Conservation (phyloP, 805 yeast species). For the Pichia membranifaciens region DNA sequence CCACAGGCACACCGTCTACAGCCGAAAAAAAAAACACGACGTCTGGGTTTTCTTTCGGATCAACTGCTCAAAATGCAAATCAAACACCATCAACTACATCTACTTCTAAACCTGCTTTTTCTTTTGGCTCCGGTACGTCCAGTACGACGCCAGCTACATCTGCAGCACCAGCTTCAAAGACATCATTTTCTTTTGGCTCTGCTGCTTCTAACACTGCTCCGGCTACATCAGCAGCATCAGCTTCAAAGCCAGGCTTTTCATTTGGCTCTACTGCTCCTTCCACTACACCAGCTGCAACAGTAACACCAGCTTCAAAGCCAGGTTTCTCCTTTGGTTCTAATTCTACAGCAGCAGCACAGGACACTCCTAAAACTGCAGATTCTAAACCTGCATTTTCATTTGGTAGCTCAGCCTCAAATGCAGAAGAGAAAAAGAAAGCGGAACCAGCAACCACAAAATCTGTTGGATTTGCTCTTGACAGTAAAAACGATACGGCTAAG, state of each 20-base stretch:
- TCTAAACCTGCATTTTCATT: slow-evolving; percentile 12
- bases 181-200: slow-evolving; percentile 6
- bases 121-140: not conserved
- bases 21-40: no score
- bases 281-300: not conserved
- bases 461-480: slow-evolving; percentile 18
- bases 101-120: not conserved
- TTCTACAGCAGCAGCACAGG: slow-evolving; percentile 2
- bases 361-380: slow-evolving; percentile 4
- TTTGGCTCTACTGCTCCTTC: slow-evolving; percentile 21
- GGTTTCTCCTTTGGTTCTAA: slow-evolving; percentile 1
- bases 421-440: not conserved
- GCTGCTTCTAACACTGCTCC: slow-evolving; percentile 9
- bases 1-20: not conserved
- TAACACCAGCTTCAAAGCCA: not conserved
- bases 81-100: not conserved
- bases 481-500: slow-evolving; percentile 10
- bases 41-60: no score
- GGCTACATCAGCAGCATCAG: not conserved
- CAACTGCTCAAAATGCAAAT: no score
- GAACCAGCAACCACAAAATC: slow-evolving; percentile 9
- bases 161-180: slow-evolving; percentile 3
- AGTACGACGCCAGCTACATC: no score
- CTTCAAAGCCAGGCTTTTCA: slow-evolving; percentile 16
- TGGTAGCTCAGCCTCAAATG: slow-evolving; percentile 11